phyloP scores from a whole-genome alignment of 805 yeast species.

The Cyberlindnera euphorbiiphila region DNA sequence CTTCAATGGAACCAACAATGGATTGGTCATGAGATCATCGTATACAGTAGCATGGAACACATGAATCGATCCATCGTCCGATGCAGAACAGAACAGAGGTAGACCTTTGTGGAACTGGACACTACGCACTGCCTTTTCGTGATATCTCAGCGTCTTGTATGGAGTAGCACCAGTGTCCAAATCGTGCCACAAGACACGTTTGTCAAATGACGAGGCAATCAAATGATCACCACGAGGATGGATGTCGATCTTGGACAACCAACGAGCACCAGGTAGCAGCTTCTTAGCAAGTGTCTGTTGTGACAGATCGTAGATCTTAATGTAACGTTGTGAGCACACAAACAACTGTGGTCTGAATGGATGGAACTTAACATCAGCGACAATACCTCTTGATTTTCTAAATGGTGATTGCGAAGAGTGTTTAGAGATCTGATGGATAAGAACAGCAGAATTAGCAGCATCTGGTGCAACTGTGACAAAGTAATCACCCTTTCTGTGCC shows the following conservation, averaged over 20 bases:
- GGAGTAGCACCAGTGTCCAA: conserved; percentile 85
- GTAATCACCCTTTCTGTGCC: conserved; percentile 98
- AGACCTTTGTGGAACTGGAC: conserved; percentile 83
- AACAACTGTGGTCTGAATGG: conserved; percentile 92
- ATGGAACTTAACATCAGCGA: conserved; percentile 95
- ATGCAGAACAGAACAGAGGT: conserved; percentile 90
- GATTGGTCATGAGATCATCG: conserved; percentile 93
- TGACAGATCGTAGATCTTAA: conserved; percentile 85
- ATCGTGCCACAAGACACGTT: conserved; percentile 97
- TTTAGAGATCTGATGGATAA: conserved; percentile 91
- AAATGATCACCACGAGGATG: conserved; percentile 97
- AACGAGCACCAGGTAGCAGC: conserved; percentile 90
- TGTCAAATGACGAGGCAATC: conserved; percentile 88
- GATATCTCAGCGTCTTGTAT: conserved; percentile 92
- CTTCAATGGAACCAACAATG: conserved; percentile 92
- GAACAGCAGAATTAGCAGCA: conserved; percentile 79
- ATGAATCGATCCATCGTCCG: conserved; percentile 91
- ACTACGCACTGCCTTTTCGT: conserved; percentile 88
- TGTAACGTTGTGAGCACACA: conserved; percentile 90
- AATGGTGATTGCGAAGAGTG: conserved; percentile 96
- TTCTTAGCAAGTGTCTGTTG: conserved; percentile 82
- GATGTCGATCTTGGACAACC: conserved; percentile 87
- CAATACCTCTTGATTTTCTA: conserved; percentile 85
- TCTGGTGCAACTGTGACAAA: conserved; percentile 97
- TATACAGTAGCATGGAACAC: conserved; percentile 96